Evolutionary conservation across 768 basidiomycete genomes (phyloP), one percentile per base, ranked within the genome.

Genomic region (Boletus rubescentipes): DNA sequence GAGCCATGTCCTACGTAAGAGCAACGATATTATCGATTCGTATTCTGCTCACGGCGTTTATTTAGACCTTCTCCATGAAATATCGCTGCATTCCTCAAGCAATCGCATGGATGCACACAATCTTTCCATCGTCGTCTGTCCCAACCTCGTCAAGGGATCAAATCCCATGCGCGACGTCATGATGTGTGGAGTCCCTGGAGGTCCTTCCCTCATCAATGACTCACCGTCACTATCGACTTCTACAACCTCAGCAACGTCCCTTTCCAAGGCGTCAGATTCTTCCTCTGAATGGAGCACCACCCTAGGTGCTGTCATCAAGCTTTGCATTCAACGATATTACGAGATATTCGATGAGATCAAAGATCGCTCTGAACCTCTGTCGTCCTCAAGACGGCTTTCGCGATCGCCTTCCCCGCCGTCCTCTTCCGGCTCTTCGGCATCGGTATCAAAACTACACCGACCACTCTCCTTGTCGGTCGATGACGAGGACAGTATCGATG

Each of bases 91-190:
- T 7, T 77, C 88, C 3, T 74, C 77, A 3, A 74, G 73, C 7
- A 93, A 93, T 63, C 77, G 80, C 34, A 94, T 94, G 92, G 86
- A 89, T 61, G 87, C 90, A 11, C 79, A 85, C 57, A 94, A 94
- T 63, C 84, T 93, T 38, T 79, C 91, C 11, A 76, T 93, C 51
- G 89, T 92, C 14, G 72, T 93, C 34, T 81, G 79, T 51, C 92
- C 92, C 8, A 94, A 93, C 61, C 82, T 93, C 43, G 80, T 92
- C 52, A 83, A 83, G 54, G 75, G 89, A 55, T 67, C 82, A 7
- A 91, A 81, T 60, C 84, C 86, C 15, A 71, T 82, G 49, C 79
- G 79, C 29, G 91, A 93, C 62, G 86, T 91, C 46, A 74, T 78
- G 76, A 86, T 93, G 78, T 91, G 87, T 62, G 71, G 75, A 15